A percentile compares a stretch with the other conserved stretches of the same genome.
Conservation (phyloP, 2,329 filamentous ascomycete genomes). For the Tolypocladium cylindrosporum region DNA sequence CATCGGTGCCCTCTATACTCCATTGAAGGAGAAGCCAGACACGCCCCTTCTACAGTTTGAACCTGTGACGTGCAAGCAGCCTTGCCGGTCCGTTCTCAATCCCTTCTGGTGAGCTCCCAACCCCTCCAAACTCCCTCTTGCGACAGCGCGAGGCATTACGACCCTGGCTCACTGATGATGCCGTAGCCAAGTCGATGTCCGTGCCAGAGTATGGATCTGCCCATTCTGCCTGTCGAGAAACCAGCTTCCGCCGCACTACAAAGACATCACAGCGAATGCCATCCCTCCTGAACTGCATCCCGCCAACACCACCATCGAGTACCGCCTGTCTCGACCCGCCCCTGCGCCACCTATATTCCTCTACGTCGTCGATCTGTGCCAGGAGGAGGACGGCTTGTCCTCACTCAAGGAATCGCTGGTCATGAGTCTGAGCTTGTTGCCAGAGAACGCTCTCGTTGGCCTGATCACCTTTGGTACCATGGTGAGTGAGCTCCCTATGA, state of each 20-base stretch:
- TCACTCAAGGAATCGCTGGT: constrained; percentile 79
- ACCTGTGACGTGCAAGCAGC: constrained; percentile 91
- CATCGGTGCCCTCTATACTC: constrained; percentile 92
- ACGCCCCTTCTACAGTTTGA: constrained; percentile 89
- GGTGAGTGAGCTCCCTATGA: constrained; percentile 37
- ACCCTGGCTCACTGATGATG: constrained; percentile 12
- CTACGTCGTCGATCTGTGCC: constrained; percentile 81
- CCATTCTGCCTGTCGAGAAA: constrained; percentile 82
- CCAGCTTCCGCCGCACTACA: constrained; percentile 75
- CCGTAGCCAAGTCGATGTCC: constrained; percentile 68
- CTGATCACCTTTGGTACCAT: constrained; percentile 88
- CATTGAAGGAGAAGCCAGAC: constrained; percentile 87
- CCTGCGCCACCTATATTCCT: constrained; percentile 79
- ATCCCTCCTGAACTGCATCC: constrained; percentile 78
- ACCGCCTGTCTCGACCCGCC: constrained; percentile 70
- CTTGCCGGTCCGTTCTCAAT: constrained; percentile 91
- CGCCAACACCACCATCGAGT: constrained; percentile 82
- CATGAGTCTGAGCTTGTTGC: constrained; percentile 73
- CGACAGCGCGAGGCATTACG: not conserved
- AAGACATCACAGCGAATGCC: constrained; percentile 75
- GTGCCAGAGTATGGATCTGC: constrained; percentile 79
- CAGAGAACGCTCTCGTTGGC: constrained; percentile 72
- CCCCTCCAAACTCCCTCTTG: not conserved
- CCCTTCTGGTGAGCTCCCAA: constrained; percentile 70
- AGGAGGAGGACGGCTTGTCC: constrained; percentile 76